phyloP scores from a whole-genome alignment of 2,329 filamentous ascomycete species.

The Ophiostoma ulmi region DNA sequence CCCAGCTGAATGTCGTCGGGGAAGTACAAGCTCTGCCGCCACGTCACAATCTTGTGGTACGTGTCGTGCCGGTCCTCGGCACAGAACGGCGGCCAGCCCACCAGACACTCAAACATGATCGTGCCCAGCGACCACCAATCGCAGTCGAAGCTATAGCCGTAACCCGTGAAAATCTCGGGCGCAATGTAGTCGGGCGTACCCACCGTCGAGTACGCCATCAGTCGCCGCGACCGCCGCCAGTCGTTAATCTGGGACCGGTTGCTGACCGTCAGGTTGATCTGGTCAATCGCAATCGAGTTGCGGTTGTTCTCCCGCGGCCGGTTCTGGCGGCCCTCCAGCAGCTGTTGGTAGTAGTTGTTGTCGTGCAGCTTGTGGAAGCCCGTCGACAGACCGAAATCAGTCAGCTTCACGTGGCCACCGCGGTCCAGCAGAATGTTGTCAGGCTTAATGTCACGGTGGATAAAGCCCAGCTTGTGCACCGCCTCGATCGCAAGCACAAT shows the following conservation, averaged over 20 bases:
- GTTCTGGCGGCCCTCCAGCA: conserved; percentile 70
- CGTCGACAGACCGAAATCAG: conserved; percentile 95
- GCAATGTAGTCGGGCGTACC: conserved; percentile 98
- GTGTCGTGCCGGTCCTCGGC: conserved; percentile 96
- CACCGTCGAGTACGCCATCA: conserved; percentile 97
- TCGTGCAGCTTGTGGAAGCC: conserved; percentile 98
- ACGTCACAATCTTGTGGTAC: conserved; percentile 98
- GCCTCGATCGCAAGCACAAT: conserved; percentile 98
- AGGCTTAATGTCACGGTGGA: conserved; percentile 98
- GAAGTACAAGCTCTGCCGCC: conserved; percentile 92
- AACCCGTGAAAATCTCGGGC: conserved; percentile 93
- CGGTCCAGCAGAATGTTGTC: conserved; percentile 96
- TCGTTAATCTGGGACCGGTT: conserved; percentile 98
- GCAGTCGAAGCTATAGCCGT: conserved; percentile 93
- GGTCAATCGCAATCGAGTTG: conserved; percentile 91
- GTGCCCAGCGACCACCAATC: conserved; percentile 99
- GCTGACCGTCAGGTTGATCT: conserved; percentile 96
- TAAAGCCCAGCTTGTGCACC: conserved; percentile 95
- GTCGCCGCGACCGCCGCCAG: conserved; percentile 89
- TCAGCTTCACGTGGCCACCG: conserved; percentile 95
- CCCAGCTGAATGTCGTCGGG: conserved; percentile 90
- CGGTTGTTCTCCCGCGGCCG: conserved; percentile 65
- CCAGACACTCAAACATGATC: conserved; percentile 99
- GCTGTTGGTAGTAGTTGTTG: conserved; percentile 92
- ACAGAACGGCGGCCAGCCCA: conserved; percentile 98